Base-by-base conservation (phyloP, 2,329 filamentous ascomycete genomes). In the Xylaria sp. region DNA sequence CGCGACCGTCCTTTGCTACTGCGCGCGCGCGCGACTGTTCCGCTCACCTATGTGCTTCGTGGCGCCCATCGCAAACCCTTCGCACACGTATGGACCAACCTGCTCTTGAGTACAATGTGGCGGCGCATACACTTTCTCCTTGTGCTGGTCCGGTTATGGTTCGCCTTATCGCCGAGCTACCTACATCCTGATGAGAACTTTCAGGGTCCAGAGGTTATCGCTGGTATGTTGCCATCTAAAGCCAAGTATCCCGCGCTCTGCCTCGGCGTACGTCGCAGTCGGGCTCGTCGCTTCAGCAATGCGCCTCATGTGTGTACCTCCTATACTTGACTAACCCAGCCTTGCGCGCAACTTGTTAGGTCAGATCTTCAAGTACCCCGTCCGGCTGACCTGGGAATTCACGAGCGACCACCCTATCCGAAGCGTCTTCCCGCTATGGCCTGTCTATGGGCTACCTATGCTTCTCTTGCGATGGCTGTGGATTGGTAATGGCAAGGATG, bases 171-270 rank as follows among this genome's bases (percentile, higher is more conserved):
- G 67, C 92, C 95, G 62, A 98, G 94, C 83, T 99, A 99, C 78
- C 87, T 99, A 49, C 95, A 99, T 77, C 95, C 95, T 4, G 95
- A 99, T 80, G 95, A 99, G 84, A 95, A 98, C 82, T 99, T 99
- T 74, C 95, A 99, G 80, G 95, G 95, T 37, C 95, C 95, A 15
- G 95, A 99, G 82, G 90, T 98, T 68, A 95, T 98, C 74, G 94
- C 94, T 73, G 94, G 94, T 97, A 87, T 70, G 89, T 67, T 51
- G 9, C 42, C 19, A 23, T 38, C 21, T 19, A 33, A 38, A 15
- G 25, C 28, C 25, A 12, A 37, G 35, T 40, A 35, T 45, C n/a
- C n/a, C n/a, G n/a, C 9, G 28, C 28, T 4, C 28, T 38, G 21
- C n/a, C 17, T 51, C 31, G 14, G 50, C 21, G 38, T 46, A 23